Base-by-base conservation (phyloP, 768 basidiomycete species). In the Paxillus involutus region DNA sequence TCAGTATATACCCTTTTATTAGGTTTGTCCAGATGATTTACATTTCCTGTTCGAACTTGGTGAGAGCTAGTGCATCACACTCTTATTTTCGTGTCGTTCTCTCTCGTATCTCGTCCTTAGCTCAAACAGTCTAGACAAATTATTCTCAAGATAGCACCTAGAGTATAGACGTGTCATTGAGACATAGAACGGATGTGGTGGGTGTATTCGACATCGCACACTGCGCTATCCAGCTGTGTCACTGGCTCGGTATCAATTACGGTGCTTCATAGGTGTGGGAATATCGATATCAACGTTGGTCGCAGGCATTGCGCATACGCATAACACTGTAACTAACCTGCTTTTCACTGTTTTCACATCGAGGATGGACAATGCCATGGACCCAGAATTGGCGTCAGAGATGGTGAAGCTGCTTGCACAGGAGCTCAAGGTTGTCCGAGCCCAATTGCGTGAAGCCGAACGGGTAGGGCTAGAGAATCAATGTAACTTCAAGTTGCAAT, bases 301-400 rank as follows among this genome's bases (percentile, higher is more conserved):
- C 32, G 32, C 32, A 11, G 7, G 10, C n/a, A 39, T 12, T 40
- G 39, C 17, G n/a, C 39, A 39, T 24, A 17, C 14, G n/a, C n/a
- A n/a, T n/a, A n/a, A n/a, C n/a, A n/a, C n/a, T 11, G 17, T 16
- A 29, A 12, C 21, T 11, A 32, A 5, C 47, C 21, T 35, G 26
- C 3, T 14, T 24, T 33, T 12, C 21, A 21, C 3, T 21, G 21
- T 21, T 21, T 1, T 21, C 32, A 9, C 32, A 33, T 12, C 32
- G 32, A 42, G 12, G 26, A 63, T 61, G 68, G 61, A 70, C 49
- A 52, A 26, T 45, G 44, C 33, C 29, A 58, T 59, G 57, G 69
- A 71, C 41, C 53, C 62, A 54, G 69, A 69, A 52, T 21, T 64
- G 4, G 42, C 69, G 33, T 11, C 49, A 13, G 69, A 68, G 10